Percentiles rank a stretch among this genome's conserved stretches.
Conservation (phyloP, 1,139 yeast species). For the Insectozyma bohioensis region DNA sequence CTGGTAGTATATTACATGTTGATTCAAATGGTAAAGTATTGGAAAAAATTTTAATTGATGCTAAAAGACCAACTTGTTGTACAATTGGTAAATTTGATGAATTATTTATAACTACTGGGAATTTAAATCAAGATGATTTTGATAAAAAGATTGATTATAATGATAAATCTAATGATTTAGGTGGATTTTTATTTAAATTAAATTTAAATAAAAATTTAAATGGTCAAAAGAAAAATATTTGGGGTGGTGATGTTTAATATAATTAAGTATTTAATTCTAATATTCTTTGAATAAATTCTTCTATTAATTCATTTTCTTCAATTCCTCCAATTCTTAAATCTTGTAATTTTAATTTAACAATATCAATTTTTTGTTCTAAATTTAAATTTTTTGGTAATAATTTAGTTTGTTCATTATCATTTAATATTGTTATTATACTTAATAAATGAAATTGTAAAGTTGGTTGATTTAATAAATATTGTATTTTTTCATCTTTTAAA, state of each 20-base stretch:
- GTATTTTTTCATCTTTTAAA: constrained; percentile 37
- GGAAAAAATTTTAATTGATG: constrained; percentile 59
- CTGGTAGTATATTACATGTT: constrained; percentile 54
- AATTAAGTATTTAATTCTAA: constrained; percentile 12
- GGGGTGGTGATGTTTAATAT: constrained; percentile 19
- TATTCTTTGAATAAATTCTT: constrained; percentile 49
- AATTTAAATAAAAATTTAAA: constrained; percentile 21
- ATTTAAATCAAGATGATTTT: constrained; percentile 39
- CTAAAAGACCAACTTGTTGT: constrained; percentile 64
- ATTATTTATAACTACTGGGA: constrained; percentile 69
- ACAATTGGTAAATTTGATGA: constrained; percentile 64
- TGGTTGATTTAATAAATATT: constrained; percentile 43
- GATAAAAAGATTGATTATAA: constrained; percentile 28
- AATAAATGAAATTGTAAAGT: constrained; percentile 54
- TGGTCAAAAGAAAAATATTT: constrained; percentile 27
- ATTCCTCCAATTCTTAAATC: constrained; percentile 62
- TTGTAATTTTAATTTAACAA: constrained; percentile 59
- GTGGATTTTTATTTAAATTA: constrained; percentile 42
- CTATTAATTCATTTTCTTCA: constrained; percentile 64
- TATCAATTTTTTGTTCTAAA: constrained; percentile 53
- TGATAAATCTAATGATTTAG: constrained; percentile 49
- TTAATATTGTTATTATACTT: constrained; percentile 45
- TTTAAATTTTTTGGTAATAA: constrained; percentile 28
- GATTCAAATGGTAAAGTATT: constrained; percentile 51
- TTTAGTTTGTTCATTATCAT: constrained; percentile 10